phyloP scores from a whole-genome alignment of 768 basidiomycete species.

The Tubosaeta sp. region DNA sequence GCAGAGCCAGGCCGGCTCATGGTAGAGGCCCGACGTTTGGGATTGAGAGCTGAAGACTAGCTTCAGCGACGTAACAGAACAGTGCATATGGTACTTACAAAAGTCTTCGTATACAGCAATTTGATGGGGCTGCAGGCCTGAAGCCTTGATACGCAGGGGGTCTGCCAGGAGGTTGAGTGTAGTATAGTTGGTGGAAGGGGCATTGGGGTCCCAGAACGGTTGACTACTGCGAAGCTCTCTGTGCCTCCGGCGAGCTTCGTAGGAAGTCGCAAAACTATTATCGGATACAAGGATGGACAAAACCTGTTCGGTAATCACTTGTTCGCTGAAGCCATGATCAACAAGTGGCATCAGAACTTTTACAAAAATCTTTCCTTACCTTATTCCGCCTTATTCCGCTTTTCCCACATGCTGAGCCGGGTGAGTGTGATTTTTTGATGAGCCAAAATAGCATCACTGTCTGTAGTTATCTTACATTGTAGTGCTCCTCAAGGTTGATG shows the following conservation, averaged over 20 bases:
- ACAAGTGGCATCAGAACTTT: too few species aligned
- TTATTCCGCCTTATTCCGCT: too few species aligned
- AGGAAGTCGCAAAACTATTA: conserved; percentile 80
- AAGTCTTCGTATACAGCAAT: conserved; percentile 95
- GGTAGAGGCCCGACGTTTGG: conserved; percentile 46
- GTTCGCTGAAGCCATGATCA: conserved; percentile 88
- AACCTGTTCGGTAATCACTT: conserved; percentile 79
- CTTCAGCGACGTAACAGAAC: conserved; percentile 12
- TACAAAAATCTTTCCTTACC: too few species aligned
- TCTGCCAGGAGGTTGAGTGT: conserved; percentile 78
- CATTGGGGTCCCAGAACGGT: conserved; percentile 86
- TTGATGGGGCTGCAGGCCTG: conserved; percentile 79
- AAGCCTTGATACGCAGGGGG: conserved; percentile 77
- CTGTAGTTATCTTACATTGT: too few species aligned
- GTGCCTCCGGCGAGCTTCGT: conserved; percentile 80
- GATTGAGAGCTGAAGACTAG: conserved; percentile 42
- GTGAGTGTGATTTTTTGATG: too few species aligned
- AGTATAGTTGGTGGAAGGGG: conserved; percentile 66
- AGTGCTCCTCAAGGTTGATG: too few species aligned
- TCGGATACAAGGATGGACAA: conserved; percentile 78
- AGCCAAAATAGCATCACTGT: too few species aligned
- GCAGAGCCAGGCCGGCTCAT: conserved; percentile 69
- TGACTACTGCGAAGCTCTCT: conserved; percentile 74
- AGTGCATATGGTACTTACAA: conserved; percentile 38
- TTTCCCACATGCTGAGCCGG: too few species aligned